phyloP scores from a whole-genome alignment of 352 stramenopile species.

The Globisporangium iwayamae region DNA sequence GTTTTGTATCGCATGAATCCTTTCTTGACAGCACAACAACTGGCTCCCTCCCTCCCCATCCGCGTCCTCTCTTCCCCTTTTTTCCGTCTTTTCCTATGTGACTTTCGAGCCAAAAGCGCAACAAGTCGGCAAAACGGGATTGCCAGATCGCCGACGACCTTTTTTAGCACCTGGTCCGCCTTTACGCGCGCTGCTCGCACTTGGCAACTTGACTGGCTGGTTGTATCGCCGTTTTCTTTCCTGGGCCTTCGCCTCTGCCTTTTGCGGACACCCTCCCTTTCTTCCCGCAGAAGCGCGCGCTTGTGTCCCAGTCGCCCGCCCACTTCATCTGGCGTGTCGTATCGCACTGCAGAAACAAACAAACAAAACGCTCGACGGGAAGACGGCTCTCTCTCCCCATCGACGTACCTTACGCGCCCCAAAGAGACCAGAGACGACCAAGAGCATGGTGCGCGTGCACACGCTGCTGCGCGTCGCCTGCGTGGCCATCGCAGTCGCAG shows the following conservation, averaged over 20 bases:
- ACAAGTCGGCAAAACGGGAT: neutral
- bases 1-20: neutral
- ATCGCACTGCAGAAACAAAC: slow-evolving; percentile 4
- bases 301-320: neutral
- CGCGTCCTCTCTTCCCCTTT: neutral
- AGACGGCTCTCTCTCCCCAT: neutral
- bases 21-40: neutral
- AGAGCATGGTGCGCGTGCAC: slow-evolving; percentile 8
- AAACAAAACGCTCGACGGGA: slow-evolving; percentile 6
- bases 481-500: slow-evolving; percentile 10
- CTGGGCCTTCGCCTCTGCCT: neutral
- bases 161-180: neutral
- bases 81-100: neutral
- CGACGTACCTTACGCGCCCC: neutral
- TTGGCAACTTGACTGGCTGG: neutral
- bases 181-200: neutral
- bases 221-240: neutral
- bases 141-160: no score
- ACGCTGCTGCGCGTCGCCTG: slow-evolving; percentile 7
- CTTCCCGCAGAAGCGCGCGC: neutral
- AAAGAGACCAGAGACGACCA: neutral
- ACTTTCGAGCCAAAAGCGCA: neutral
- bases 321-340: neutral
- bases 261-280: neutral
- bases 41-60: slow-evolving; percentile 6